Evolutionary conservation across 176 grass and related monocot genomes (phyloP).

Genomic region (Secale cereale): DNA sequence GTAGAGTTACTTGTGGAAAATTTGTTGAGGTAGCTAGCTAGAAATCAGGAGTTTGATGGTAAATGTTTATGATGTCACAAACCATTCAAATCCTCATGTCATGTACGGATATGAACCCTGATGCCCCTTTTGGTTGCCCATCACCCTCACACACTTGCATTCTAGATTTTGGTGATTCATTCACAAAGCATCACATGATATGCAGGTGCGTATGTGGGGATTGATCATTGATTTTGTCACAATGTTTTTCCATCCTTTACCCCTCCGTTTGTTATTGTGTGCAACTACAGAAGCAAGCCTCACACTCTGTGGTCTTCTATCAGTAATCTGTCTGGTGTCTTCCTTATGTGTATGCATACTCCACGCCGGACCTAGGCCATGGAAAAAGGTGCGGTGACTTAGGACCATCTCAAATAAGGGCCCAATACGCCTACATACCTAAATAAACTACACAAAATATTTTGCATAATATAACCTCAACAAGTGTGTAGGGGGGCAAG

Average conservation of each 20-base stretch:
- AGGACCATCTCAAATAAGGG: no score
- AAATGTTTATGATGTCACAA: constrained; percentile 96
- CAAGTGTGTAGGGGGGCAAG: no score
- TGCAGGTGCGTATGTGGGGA: constrained; percentile 54
- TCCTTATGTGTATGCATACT: constrained; percentile 70
- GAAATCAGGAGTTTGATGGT: constrained; percentile 85
- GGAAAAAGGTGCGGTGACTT: no score
- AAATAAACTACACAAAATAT: no score
- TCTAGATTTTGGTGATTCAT: constrained; percentile 93
- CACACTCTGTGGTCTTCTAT: constrained; percentile 56
- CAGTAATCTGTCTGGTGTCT: constrained; percentile 58
- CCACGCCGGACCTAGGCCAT: no score
- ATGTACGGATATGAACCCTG: constrained; percentile 69
- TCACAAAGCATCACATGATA: constrained; percentile 85
- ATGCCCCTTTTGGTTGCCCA: constrained; percentile 47
- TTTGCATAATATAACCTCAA: no score
- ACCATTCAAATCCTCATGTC: constrained; percentile 67
- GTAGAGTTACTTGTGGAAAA: constrained; percentile 97
- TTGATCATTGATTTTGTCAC: constrained; percentile 17
- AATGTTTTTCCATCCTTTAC: constrained; percentile 1
- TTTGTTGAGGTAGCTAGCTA: constrained; percentile 78
- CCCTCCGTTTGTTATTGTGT: constrained; percentile 19
- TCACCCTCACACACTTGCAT: constrained; percentile 54
- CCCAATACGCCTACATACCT: no score
- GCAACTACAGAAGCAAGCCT: constrained; percentile 78